Base-by-base conservation (phyloP, 352 stramenopile species). In the Globisporangium middletonii region DNA sequence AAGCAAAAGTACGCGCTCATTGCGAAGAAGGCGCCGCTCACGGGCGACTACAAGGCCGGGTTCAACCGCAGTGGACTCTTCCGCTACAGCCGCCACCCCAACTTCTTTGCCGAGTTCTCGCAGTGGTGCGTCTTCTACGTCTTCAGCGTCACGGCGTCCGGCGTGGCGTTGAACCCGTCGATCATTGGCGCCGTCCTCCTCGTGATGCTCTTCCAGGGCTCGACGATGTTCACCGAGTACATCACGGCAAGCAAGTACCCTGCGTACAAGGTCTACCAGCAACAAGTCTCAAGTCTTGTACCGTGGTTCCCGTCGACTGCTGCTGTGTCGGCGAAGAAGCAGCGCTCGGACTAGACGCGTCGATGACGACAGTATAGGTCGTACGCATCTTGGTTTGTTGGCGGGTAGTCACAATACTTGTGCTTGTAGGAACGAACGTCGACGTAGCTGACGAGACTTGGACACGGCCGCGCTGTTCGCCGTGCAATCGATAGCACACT, bases 91-190 rank as follows among this genome's bases (percentile, higher is more conserved):
- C 87, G 91, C 44, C 95, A 98, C 68, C 90, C 92, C n/a, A 97
- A 97, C 58, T 98, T 97, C 71, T 94, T 95, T 41, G 83, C 73
- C 9, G 92, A 98, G 63, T 89, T 97, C 64, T 69, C 59, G 13
- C 67, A 96, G 47, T 98, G 92, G 92, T 95, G 93, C 60, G 78
- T 76, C 4, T 96, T 93, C 64, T 97, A 96, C 63, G 59, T 95
- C 7, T 97, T 97, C 66, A 87, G 81, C 38, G 65, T 96, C n/a
- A 69, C 81, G 48, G 67, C 81, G 4, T 75, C 68, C 2, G 69
- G 75, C 16, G 60, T 62, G 4, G 44, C 53, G 35, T 56, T 79
- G 48, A 97, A 97, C 68, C 86, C 78, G 75, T 90, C 85, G 23
- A 62, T 71, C 35, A 41, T 92, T 13, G 92, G 92, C 30, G 84